These are phyloP conservation scores for Fusarium coffeatum DNA, from an alignment of 2,329 filamentous ascomycete species.

Conservation along the genomic window DNA sequence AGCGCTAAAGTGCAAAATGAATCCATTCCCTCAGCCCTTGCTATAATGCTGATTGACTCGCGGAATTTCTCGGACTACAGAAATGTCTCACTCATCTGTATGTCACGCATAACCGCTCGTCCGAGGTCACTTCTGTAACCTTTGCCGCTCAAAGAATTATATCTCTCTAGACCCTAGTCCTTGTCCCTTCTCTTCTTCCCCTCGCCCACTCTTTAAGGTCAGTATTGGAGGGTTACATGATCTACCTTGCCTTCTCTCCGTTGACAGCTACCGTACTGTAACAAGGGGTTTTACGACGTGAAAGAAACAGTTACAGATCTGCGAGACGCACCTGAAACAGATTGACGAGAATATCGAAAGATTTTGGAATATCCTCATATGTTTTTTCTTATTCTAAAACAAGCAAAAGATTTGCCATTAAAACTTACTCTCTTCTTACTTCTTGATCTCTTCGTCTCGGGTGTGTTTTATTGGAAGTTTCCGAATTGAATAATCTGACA, in stretches of 20 bases:
- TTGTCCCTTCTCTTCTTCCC: not conserved
- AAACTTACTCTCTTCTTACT: not conserved
- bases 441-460: constrained; percentile 2
- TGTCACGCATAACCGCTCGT: constrained; percentile 31
- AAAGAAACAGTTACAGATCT: constrained; percentile 13
- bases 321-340: constrained; percentile 30
- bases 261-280: not conserved
- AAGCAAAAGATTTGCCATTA: not conserved
- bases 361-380: constrained; percentile 9
- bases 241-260: constrained; percentile 2
- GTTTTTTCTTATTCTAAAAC: constrained; percentile 9
- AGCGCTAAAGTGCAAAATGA: constrained; percentile 17
- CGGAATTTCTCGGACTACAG: constrained; percentile 22
- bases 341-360: constrained; percentile 25
- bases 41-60: not conserved
- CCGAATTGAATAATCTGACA: constrained; percentile 27
- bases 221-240: constrained; percentile 19
- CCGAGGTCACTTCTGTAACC: constrained; percentile 14
- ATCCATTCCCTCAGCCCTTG: not conserved
- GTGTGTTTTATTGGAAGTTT: not conserved
- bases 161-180: constrained; percentile 24
- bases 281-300: not conserved
- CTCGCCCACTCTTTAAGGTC: constrained; percentile 6
- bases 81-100: constrained; percentile 23
- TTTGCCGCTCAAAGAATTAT: constrained; percentile 4